Conservation (phyloP, 352 stramenopile species). For the Phytophthora kernoviae region DNA sequence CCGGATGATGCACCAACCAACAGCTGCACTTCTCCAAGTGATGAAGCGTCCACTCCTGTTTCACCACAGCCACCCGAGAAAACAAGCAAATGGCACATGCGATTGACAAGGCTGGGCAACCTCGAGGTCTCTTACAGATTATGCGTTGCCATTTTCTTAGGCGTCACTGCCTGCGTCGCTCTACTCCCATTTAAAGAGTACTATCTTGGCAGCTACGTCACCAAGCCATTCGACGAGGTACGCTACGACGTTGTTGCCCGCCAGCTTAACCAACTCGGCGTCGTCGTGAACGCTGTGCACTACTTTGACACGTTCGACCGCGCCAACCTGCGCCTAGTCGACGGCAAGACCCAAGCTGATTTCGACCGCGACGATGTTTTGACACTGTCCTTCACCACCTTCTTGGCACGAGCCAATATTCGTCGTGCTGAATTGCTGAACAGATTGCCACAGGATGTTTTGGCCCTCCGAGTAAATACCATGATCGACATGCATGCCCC, state of each 20-base stretch:
- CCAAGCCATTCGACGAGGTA: slow-evolving; percentile 29
- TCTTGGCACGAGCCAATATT: slow-evolving; percentile 34
- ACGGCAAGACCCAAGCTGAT: slow-evolving; percentile 11
- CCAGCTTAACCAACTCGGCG: slow-evolving; percentile 22
- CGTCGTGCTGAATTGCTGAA: slow-evolving; percentile 19
- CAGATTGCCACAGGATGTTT: slow-evolving; percentile 14
- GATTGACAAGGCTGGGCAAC: neutral
- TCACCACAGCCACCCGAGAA: neutral
- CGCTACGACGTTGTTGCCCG: slow-evolving; percentile 25
- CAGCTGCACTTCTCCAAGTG: neutral
- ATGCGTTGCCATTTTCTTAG: slow-evolving; percentile 8
- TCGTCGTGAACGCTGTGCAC: slow-evolving; percentile 31
- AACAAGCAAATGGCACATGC: neutral
- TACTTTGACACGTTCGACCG: slow-evolving; percentile 39
- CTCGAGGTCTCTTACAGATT: slow-evolving; percentile 12
- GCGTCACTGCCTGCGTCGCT: neutral
- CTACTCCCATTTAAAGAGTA: slow-evolving; percentile 28
- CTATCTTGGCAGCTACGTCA: slow-evolving; percentile 37
- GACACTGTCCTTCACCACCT: slow-evolving; percentile 17
- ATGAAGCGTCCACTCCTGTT: neutral
- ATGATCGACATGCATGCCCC: slow-evolving; percentile 30
- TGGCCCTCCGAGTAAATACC: slow-evolving; percentile 13
- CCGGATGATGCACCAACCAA: neutral
- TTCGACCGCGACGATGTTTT: slow-evolving; percentile 5
- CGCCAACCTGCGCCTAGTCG: slow-evolving; percentile 21